Evolutionary conservation across 2,329 filamentous ascomycete genomes (phyloP).

Genomic region (Aspergillus clavatus): DNA sequence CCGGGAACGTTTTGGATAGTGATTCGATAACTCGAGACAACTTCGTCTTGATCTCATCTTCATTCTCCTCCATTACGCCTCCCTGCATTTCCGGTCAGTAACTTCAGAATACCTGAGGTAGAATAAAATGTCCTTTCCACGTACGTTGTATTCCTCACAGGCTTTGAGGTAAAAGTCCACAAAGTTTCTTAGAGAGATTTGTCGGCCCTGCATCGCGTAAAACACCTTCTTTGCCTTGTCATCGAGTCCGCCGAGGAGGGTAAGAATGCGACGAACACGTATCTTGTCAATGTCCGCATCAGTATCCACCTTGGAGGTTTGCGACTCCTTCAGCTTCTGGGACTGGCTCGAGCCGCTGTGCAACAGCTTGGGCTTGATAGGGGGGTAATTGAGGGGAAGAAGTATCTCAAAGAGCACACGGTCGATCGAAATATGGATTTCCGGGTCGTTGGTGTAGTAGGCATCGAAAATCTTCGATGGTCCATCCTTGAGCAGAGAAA

Average conservation of each 20-base stretch:
- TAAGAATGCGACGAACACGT: slow-evolving; percentile 75
- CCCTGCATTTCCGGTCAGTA: slow-evolving; percentile 43
- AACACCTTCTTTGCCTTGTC: slow-evolving; percentile 77
- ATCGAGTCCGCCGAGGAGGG: slow-evolving; percentile 75
- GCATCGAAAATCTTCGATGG: slow-evolving; percentile 81
- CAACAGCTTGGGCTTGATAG: slow-evolving; percentile 53
- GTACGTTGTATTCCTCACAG: slow-evolving; percentile 78
- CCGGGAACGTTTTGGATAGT: slow-evolving; percentile 70
- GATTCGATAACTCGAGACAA: slow-evolving; percentile 70
- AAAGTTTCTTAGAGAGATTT: slow-evolving; percentile 67
- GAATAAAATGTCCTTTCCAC: slow-evolving; percentile 7
- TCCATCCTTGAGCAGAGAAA: slow-evolving; percentile 69
- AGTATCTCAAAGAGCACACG: slow-evolving; percentile 81
- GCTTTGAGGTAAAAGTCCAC: slow-evolving; percentile 71
- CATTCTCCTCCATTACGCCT: slow-evolving; percentile 67
- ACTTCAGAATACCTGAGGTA: too few species aligned
- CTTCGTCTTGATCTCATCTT: slow-evolving; percentile 61
- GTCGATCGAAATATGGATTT: slow-evolving; percentile 80
- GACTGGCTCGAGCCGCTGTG: slow-evolving; percentile 47
- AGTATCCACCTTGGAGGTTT: slow-evolving; percentile 33
- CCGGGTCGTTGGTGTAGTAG: slow-evolving; percentile 82
- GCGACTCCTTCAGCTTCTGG: slow-evolving; percentile 49
- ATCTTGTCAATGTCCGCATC: slow-evolving; percentile 55
- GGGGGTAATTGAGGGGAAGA: slow-evolving; percentile 83
- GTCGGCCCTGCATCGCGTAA: slow-evolving; percentile 76